Evolutionary conservation across 2,329 filamentous ascomycete genomes (phyloP), one percentile per base, ranked within the genome.

Genomic region (Chaetomiaceae sp.): DNA sequence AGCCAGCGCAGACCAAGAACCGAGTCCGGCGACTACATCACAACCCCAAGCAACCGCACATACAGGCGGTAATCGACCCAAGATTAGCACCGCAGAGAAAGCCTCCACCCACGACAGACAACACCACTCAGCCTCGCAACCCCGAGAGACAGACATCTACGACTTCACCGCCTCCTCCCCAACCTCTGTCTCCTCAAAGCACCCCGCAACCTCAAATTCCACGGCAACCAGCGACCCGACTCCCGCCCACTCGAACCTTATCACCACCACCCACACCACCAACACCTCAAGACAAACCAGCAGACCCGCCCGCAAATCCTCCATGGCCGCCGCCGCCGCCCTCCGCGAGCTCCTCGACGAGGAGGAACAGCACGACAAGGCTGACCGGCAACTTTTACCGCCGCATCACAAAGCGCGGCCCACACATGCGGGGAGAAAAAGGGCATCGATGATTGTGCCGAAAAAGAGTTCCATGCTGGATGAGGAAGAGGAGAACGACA

Each of bases 121-220:
- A 22, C 8, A 12, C 12, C 47, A 20, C 3, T 14, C 33, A 14
- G 25, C 22, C 22, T 39, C 45, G 7, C 12, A 19, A 14, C 12
- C 33, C 22, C 19, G 19, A 20, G 45, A 40, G 39, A 34, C 66
- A 11, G 80, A 83, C 59, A 70, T 81, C 6, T 83, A 83, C 58
- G 79, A 83, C 51, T 81, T 83, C 58, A 71, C 71, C 6, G 71
- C 69, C 53, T 74, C 75, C 3, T 78, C 79, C 5, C 76, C 77
- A 1, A 57, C 36, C 11, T 6, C n/a, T 8, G 3, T 54, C 47
- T 47, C 68, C 33, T 58, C 34, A 34, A 43, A 46, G 4, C 20
- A 38, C 3, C 17, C 46, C 5, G 15, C 17, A 5, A 17, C 17
- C 36, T 8, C 17, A 11, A n/a, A 43, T 37, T n/a, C n/a, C n/a